Conservation (phyloP, 164 flowering plant genomes). For the Chloranthus sessilifolius region DNA sequence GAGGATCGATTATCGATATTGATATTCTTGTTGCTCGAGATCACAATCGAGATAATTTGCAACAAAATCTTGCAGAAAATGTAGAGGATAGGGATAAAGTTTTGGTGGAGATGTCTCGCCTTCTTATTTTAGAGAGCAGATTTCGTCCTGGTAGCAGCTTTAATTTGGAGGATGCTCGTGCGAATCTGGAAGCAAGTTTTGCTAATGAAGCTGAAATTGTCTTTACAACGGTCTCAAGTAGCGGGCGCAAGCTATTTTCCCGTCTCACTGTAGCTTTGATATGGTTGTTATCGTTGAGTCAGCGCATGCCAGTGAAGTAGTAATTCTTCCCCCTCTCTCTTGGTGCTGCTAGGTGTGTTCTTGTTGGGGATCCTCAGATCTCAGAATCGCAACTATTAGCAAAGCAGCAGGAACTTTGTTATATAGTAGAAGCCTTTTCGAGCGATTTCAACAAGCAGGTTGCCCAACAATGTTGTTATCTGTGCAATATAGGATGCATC, state of each 20-base stretch:
- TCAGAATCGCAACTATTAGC: constrained; percentile 99
- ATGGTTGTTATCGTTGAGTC: constrained; percentile 99
- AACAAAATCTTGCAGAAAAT: constrained; percentile 84
- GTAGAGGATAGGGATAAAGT: constrained; percentile 84
- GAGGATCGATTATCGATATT: constrained; percentile 95
- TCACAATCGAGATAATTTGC: constrained; percentile 65
- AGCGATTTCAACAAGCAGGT: constrained; percentile 93
- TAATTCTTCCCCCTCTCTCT: constrained; percentile 86
- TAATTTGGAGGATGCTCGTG: constrained; percentile 87
- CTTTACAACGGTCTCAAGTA: constrained; percentile 93
- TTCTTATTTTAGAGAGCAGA: constrained; percentile 63
- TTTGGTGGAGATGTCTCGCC: constrained; percentile 86
- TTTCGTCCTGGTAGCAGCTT: constrained; percentile 61
- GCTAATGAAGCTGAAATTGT: constrained; percentile 98
- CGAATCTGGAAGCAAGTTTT: constrained; percentile 93
- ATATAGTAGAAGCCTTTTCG: constrained; percentile 93
- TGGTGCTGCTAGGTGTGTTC: constrained; percentile 95
- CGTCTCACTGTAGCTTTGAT: constrained; percentile 90
- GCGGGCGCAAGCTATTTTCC: constrained; percentile 90
- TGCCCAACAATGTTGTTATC: constrained; percentile 93
- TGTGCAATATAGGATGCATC: constrained; percentile 97
- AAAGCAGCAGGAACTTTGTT: constrained; percentile 90
- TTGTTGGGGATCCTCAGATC: constrained; percentile 99
- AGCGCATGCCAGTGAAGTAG: constrained; percentile 97
- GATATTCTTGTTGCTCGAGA: constrained; percentile 84